Conservation (phyloP, 345 rosid species). For the Aurinia saxatilis region DNA sequence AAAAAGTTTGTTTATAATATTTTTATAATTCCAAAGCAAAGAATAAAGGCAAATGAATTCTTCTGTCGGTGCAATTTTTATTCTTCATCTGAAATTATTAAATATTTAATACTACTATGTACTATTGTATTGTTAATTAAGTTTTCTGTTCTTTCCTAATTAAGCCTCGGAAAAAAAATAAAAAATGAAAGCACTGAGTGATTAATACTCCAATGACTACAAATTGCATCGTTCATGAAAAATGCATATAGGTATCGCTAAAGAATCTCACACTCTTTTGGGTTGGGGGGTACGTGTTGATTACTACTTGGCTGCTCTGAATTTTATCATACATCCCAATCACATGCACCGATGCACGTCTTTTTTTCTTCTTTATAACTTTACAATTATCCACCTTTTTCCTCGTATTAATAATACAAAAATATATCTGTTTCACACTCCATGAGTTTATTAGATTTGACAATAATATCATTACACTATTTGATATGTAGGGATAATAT, state of each 20-base stretch:
- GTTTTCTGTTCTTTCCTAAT: not conserved
- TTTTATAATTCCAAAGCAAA: slow-evolving; percentile 10
- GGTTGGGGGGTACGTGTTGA: not conserved
- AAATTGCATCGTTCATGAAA: slow-evolving; percentile 9
- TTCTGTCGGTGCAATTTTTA: slow-evolving; percentile 25
- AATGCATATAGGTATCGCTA: not conserved
- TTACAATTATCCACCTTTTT: not conserved
- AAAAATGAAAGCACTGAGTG: not conserved
- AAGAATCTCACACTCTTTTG: not conserved
- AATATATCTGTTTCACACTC: too few species aligned
- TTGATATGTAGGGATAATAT: too few species aligned
- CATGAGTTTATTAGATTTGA: too few species aligned
- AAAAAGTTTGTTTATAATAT: not conserved
- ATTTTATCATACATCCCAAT: slow-evolving; percentile 10
- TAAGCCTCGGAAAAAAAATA: not conserved
- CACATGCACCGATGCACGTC: slow-evolving; percentile 21
- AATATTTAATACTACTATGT: not conserved
- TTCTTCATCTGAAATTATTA: not conserved
- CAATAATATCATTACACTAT: too few species aligned
- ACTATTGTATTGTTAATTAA: not conserved
- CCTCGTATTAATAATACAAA: not conserved
- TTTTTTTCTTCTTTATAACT: not conserved
- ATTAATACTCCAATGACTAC: not conserved
- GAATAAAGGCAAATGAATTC: slow-evolving; percentile 21
- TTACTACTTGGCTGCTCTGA: slow-evolving; percentile 1